Base-by-base conservation (phyloP, 768 basidiomycete genomes). In the Pulveroboletus sp. region DNA sequence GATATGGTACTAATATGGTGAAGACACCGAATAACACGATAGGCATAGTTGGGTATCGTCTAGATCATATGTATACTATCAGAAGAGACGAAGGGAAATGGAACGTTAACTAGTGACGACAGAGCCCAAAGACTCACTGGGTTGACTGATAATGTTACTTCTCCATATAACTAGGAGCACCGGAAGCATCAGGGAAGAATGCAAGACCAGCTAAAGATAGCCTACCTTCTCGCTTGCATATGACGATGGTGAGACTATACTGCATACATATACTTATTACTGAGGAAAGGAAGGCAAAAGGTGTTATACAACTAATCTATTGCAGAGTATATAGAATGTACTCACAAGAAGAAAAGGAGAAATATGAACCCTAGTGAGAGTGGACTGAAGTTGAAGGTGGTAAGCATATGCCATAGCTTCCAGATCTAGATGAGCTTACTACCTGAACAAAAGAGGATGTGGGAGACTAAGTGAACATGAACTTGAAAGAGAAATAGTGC, bases 291-390 rank as follows among this genome's bases (percentile, higher is more conserved):
- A 33, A 43, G 21, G 24, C 7, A 9, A 10, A 24, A 18, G 27
- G 32, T 36, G 36, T 46, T 39, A 46, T 11, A 39, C 27, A 15
- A 30, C 3, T 7, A 18, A n/a, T 6, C 14, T 18, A 31, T 13
- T 2, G 2, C 5, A 38, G 13, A 26, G 24, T 15, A 10, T 28
- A 33, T 15, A 26, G 1, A 17, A 32, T 10, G 18, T 9, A 74
- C 93, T 68, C 65, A 95, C 95, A 99, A 96, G 77, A 98, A 99
- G 76, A 97, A 97, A 46, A 99, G 77, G 67, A 97, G 95, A 70
- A 98, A 96, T 51, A 95, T 79, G 58, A 97, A 92, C 68, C 97
- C 95, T 21, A 98, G 73, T 4, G 89, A 92, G 63, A 98, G 82
- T 1, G 86, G 80, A 10, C 95, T 95, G 70, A 97, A 98, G 70